A percentile compares a stretch with the other conserved stretches of the same genome.
These are phyloP conservation scores for Fraxinus excelsior DNA, from an alignment of 257 asterid species.

Conservation along the genomic window DNA sequence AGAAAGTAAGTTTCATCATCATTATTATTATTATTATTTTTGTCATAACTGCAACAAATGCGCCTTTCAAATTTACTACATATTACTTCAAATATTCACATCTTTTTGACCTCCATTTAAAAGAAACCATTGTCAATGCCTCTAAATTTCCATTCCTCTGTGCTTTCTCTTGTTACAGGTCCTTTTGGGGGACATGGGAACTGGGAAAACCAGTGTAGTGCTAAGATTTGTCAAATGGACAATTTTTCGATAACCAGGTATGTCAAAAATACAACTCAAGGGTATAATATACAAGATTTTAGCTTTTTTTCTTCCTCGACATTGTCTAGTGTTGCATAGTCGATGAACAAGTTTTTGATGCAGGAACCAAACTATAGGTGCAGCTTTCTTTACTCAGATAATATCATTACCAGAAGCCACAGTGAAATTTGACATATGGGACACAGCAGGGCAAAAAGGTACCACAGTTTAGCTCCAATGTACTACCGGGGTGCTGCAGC, in stretches of 20 bases:
- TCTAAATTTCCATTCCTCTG: not conserved
- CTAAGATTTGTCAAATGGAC: slow-evolving; percentile 44
- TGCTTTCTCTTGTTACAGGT: slow-evolving; percentile 22
- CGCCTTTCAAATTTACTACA: too few species aligned
- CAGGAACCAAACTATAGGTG: slow-evolving; percentile 45
- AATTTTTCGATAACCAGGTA: slow-evolving; percentile 38
- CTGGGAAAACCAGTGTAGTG: slow-evolving; percentile 41
- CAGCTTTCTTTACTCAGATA: slow-evolving; percentile 42
- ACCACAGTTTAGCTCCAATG: slow-evolving; percentile 44
- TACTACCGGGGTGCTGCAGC: slow-evolving; percentile 45
- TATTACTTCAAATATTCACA: not conserved
- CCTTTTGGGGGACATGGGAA: slow-evolving; percentile 45
- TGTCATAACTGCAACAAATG: too few species aligned
- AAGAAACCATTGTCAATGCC: not conserved
- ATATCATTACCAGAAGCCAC: slow-evolving; percentile 33
- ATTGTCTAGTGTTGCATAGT: not conserved
- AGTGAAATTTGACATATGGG: slow-evolving; percentile 42
- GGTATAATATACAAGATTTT: not conserved
- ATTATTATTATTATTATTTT: too few species aligned
- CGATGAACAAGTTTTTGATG: not conserved
- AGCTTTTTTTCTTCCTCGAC: not conserved
- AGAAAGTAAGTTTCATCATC: not conserved
- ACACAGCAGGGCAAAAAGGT: slow-evolving; percentile 43
- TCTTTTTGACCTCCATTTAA: not conserved
- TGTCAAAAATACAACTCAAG: too few species aligned